Percentiles rank a stretch among this genome's conserved stretches.
These are phyloP conservation scores for Arachnomyces sp. DNA, from an alignment of 2,329 filamentous ascomycete genomes.

Conservation along the genomic window DNA sequence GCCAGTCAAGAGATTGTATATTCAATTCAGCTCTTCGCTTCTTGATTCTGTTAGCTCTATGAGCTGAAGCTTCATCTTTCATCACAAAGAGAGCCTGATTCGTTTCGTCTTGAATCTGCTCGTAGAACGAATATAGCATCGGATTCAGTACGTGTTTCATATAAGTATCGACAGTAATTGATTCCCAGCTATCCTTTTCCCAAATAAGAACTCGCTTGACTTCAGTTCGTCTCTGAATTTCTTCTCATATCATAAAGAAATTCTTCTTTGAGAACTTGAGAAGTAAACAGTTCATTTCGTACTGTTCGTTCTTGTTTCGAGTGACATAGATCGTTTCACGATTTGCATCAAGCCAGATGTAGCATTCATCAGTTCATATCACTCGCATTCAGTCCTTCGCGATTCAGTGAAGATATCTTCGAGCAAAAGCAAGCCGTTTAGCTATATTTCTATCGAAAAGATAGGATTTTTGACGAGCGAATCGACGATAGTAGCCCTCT, in stretches of 20 bases:
- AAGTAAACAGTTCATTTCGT: background rate
- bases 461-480: background rate
- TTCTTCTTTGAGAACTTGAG: too few relatives aligned
- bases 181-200: background rate
- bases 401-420: background rate
- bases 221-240: too few relatives aligned
- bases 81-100: too few relatives aligned
- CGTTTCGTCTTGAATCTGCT: too few relatives aligned
- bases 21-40: too few relatives aligned
- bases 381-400: background rate
- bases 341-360: background rate
- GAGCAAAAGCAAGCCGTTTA: background rate
- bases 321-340: background rate
- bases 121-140: background rate
- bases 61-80: too few relatives aligned
- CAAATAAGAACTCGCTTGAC: too few relatives aligned
- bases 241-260: too few relatives aligned
- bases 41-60: too few relatives aligned
- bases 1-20: too few relatives aligned
- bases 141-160: background rate
- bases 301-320: background rate
- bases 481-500: too few relatives aligned
- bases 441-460: background rate
- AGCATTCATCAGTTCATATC: slow-evolving; percentile 1
- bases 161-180: background rate